Evolutionary conservation across 306 rosid genomes (phyloP).

Genomic region (Gastrolobium villosum): DNA sequence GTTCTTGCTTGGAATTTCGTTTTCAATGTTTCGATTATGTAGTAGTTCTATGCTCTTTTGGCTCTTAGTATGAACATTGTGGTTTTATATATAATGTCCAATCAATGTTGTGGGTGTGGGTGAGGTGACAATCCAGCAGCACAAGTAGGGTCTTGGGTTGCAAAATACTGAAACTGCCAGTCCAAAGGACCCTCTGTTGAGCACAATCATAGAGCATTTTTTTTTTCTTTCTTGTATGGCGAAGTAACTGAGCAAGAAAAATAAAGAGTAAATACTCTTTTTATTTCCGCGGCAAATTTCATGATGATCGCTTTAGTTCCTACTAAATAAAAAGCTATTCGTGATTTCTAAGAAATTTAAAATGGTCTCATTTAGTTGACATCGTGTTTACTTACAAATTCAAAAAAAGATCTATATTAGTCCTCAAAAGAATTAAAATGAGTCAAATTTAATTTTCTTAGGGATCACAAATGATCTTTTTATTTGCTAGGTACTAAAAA

Average conservation of each 20-base stretch:
- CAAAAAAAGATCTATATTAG: too few species aligned
- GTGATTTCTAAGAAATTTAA: too few species aligned
- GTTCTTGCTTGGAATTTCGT: constrained; percentile 21
- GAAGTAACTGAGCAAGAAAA: constrained; percentile 34
- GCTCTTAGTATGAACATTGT: neutral
- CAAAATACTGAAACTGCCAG: constrained; percentile 49
- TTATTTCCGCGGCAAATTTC: too few species aligned
- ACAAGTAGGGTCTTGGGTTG: constrained; percentile 52
- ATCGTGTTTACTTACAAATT: too few species aligned
- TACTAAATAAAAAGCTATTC: too few species aligned
- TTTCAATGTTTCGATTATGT: constrained; percentile 10
- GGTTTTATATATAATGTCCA: constrained; percentile 35
- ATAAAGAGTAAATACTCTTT: too few species aligned
- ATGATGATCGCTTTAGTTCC: too few species aligned
- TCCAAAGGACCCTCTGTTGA: constrained; percentile 49
- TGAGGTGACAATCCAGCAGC: constrained; percentile 61
- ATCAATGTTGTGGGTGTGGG: constrained; percentile 48
- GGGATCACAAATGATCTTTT: too few species aligned
- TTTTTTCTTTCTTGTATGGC: constrained; percentile 31
- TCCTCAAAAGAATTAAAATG: too few species aligned
- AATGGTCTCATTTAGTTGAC: too few species aligned
- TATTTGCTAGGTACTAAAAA: too few species aligned
- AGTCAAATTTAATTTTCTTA: too few species aligned
- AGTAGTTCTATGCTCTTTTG: neutral
- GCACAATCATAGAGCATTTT: constrained; percentile 42